Evolutionary conservation across 2,329 filamentous ascomycete genomes (phyloP).

Genomic region (Penicillium sp.): DNA sequence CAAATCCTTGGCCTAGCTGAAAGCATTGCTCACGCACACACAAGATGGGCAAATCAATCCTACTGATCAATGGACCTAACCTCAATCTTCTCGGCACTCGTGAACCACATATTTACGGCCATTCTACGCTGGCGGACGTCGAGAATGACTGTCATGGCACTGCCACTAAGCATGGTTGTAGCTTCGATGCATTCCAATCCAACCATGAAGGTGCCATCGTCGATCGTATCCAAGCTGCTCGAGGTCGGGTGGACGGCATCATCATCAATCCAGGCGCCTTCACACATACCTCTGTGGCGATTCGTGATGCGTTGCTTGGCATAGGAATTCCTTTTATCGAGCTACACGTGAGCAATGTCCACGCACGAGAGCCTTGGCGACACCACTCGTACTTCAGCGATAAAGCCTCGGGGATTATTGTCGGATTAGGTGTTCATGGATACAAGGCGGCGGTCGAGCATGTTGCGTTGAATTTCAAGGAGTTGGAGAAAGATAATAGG

Average conservation of each 20-base stretch:
- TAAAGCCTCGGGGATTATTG: constrained; percentile 68
- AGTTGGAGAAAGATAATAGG: constrained; percentile 19
- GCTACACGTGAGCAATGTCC: constrained; percentile 70
- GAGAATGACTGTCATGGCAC: constrained; percentile 46
- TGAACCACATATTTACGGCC: constrained; percentile 68
- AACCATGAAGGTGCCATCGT: constrained; percentile 72
- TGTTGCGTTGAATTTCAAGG: constrained; percentile 36
- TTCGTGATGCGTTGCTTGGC: constrained; percentile 66
- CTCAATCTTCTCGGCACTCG: constrained; percentile 72
- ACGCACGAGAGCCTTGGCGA: constrained; percentile 62
- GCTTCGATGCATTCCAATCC: constrained; percentile 61
- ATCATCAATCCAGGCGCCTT: constrained; percentile 71
- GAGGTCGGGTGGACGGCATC: constrained; percentile 52
- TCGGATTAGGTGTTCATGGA: constrained; percentile 59
- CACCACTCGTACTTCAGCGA: constrained; percentile 68
- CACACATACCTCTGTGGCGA: constrained; percentile 69
- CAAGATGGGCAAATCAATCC: constrained; percentile 44
- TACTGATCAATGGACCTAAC: constrained; percentile 76
- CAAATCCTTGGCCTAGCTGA: background rate
- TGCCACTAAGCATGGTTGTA: constrained; percentile 44
- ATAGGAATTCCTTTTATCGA: constrained; percentile 70
- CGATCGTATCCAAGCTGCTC: constrained; percentile 65
- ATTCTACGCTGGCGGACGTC: constrained; percentile 60
- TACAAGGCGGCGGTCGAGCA: constrained; percentile 57
- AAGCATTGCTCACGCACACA: background rate